Evolutionary conservation across 2,329 filamentous ascomycete species (phyloP).

Genomic region (Ophiobolus disseminans): DNA sequence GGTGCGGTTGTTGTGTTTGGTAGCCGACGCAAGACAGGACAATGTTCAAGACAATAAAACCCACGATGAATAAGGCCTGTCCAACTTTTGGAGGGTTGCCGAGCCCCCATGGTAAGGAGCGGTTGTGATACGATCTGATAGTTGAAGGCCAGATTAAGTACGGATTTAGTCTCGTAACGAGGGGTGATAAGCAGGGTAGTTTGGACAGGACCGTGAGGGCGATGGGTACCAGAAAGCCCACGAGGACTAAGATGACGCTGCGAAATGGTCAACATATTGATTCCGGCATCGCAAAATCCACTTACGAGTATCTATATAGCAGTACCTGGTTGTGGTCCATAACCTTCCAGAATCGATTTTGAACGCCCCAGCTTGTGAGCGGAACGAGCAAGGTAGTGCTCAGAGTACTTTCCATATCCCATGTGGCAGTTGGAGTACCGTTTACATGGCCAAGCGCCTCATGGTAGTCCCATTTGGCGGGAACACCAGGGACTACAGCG

Average conservation of each 20-base stretch:
- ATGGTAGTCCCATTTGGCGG: not conserved
- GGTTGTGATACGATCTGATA: constrained; percentile 21
- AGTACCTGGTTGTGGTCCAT: not conserved
- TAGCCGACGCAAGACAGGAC: constrained; percentile 27
- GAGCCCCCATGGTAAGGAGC: constrained; percentile 17
- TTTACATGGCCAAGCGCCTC: not conserved
- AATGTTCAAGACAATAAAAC: constrained; percentile 27
- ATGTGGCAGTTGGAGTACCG: not conserved
- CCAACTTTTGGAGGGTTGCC: constrained; percentile 53
- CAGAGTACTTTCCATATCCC: not conserved
- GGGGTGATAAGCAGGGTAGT: constrained; percentile 15
- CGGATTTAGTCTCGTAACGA: constrained; percentile 20
- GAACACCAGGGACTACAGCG: too few relatives aligned
- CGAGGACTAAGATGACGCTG: not conserved
- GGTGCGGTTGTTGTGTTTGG: constrained; percentile 45
- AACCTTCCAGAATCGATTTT: not conserved
- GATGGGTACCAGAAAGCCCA: constrained; percentile 7
- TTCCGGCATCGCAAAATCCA: not conserved
- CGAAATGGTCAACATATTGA: not conserved
- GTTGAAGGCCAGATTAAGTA: constrained; percentile 20
- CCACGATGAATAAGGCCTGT: constrained; percentile 55
- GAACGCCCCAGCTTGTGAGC: too few relatives aligned
- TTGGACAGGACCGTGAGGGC: constrained; percentile 17
- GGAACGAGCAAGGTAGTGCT: not conserved
- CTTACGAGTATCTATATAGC: not conserved